These are phyloP conservation scores for Hymenoscyphus fraxineus DNA, from an alignment of 2,329 filamentous ascomycete genomes.

Conservation along the genomic window DNA sequence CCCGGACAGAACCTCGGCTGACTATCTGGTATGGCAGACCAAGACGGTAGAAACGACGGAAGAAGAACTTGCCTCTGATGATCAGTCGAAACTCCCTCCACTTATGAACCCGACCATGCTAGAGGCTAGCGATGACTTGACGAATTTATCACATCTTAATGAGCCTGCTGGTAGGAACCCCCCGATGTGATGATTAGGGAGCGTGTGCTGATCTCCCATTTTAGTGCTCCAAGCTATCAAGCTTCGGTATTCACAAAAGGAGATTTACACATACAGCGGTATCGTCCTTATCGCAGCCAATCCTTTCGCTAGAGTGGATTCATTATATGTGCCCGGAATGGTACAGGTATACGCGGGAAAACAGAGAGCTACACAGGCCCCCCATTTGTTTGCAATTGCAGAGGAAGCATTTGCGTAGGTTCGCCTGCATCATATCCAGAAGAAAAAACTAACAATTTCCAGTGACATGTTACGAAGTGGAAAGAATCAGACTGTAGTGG, in stretches of 20 bases:
- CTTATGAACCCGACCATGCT: conserved; percentile 98
- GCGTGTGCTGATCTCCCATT: conserved; percentile 18
- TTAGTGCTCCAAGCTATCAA: conserved; percentile 95
- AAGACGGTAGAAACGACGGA: conserved; percentile 76
- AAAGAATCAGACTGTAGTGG: conserved; percentile 97
- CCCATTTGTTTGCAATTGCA: conserved; percentile 96
- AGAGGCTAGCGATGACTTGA: conserved; percentile 96
- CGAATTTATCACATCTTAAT: conserved; percentile 95
- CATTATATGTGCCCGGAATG: conserved; percentile 97
- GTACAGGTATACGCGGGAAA: conserved; percentile 99
- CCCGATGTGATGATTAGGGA: neutral
- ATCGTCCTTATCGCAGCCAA: conserved; percentile 98
- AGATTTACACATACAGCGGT: conserved; percentile 99
- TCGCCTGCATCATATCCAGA: conserved; percentile 6
- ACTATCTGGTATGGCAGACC: conserved; percentile 48
- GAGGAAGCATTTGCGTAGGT: conserved; percentile 95
- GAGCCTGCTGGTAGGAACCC: conserved; percentile 79
- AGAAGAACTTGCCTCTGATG: conserved; percentile 71
- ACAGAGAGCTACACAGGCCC: conserved; percentile 92
- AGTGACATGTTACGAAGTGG: conserved; percentile 95
- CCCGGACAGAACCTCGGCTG: conserved; percentile 26
- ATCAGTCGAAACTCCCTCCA: conserved; percentile 76
- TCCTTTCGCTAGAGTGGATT: conserved; percentile 95
- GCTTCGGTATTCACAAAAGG: conserved; percentile 94
- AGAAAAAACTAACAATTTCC: conserved; percentile 38